A percentile compares a stretch with the other conserved stretches of the same genome.
These are phyloP conservation scores for Saccharomyces hybrid DNA, from an alignment of 1,139 yeast genomes.

Conservation along the genomic window DNA sequence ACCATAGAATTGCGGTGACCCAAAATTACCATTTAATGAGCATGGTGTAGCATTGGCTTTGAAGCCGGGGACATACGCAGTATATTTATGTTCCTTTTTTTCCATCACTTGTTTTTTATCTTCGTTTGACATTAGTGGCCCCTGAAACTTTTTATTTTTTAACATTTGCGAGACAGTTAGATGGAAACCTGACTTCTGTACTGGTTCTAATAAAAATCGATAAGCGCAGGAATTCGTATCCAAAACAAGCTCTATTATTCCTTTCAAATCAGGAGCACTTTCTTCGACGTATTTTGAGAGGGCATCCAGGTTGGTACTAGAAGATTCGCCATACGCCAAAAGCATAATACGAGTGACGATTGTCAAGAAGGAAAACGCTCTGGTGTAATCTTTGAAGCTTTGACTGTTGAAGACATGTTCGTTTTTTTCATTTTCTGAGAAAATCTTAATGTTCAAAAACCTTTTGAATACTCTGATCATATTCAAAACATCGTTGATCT, in stretches of 20 bases:
- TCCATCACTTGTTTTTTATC: not conserved
- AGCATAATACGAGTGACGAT: constrained; percentile 16
- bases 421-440: constrained; percentile 8
- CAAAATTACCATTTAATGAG: not conserved
- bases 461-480: constrained; percentile 15
- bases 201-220: constrained; percentile 19
- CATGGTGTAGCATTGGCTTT: not conserved
- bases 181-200: constrained; percentile 26
- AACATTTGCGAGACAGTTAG: constrained; percentile 21
- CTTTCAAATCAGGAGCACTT: constrained; percentile 14
- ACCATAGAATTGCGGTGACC: not conserved
- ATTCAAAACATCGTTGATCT: constrained; percentile 13
- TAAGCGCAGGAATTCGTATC: constrained; percentile 22
- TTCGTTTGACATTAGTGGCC: not conserved
- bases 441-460: constrained; percentile 10
- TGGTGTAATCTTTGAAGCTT: constrained; percentile 12
- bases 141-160: constrained; percentile 7
- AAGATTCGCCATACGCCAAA: constrained; percentile 10
- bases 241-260: constrained; percentile 12
- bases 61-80: not conserved
- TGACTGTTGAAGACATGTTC: constrained; percentile 11
- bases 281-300: constrained; percentile 12
- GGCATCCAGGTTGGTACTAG: constrained; percentile 11
- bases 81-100: not conserved
- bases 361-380: constrained; percentile 16